Base-by-base conservation (phyloP, 306 rosid species). In the Quercus variabilis region DNA sequence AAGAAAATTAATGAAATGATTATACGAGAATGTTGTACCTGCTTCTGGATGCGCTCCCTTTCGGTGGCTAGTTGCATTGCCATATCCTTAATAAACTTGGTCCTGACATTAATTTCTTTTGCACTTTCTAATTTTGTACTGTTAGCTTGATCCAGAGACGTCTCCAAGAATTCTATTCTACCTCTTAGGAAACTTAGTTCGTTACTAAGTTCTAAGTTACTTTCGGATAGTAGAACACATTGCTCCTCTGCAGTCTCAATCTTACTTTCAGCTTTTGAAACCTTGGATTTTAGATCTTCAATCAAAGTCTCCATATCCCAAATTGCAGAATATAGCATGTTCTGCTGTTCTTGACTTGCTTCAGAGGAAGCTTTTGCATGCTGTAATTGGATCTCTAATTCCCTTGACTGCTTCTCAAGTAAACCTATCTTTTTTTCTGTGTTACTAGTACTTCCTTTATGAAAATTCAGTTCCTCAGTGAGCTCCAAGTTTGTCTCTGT, bases 231-330 rank as follows among this genome's bases (percentile, higher is more conserved):
- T 55, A 69, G 56, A 60, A 79, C 76, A 76, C 90, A 91, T 77
- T 80, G 86, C 86, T 92, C 95, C 81, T 92, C 92, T 3, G 83
- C 86, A 73, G 28, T 85, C 51, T 95, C 98, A 5, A 84, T 83
- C 82, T 82, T 90, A 86, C 78, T 85, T 81, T 95, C 99, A 11
- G 96, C 92, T 79, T 84, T 90, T 33, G 94, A 82, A 78, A 89
- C 94, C 87, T 96, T 93, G 26, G 99, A 96, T 83, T 90, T 93
- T 25, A 96, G 91, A 75, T 96, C 99, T 85, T 96, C 99, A 64
- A 96, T 96, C 59, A 96, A 80, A 72, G 90, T 91, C 84, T 96
- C 99, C 99, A 93, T 96, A 78, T 96, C 99, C 98, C 97, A 93
- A 79, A 96, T 96, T 62, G 99, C 99, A 43, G 94, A 55, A 83